Evolutionary conservation across 192 early-diverging fungal genomes (phyloP).

Genomic region (Rhizophagus prolifer): DNA sequence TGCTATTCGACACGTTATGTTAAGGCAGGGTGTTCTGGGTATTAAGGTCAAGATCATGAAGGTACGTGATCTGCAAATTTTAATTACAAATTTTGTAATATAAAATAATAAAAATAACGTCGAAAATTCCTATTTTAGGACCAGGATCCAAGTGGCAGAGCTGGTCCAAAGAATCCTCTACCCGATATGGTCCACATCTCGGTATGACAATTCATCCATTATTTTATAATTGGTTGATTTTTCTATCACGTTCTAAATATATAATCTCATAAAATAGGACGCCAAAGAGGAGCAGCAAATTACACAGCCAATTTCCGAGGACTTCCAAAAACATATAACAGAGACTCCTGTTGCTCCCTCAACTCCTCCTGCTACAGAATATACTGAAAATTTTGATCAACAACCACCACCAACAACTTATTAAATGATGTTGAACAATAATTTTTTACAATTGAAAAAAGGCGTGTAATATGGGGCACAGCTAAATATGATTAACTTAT

Average conservation of each 20-base stretch:
- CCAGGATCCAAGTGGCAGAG: constrained; percentile 88
- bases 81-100: background rate
- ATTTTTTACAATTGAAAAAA: too few species aligned
- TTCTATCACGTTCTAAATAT: background rate
- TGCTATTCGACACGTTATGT: constrained; percentile 95
- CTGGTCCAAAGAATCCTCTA: constrained; percentile 93
- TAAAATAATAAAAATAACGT: background rate
- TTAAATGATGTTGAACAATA: too few species aligned
- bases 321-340: background rate
- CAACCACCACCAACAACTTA: too few species aligned
- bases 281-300: constrained; percentile 84
- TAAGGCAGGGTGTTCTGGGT: constrained; percentile 98
- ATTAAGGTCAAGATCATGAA: constrained; percentile 99
- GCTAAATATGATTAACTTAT: too few species aligned
- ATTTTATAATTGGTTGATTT: background rate
- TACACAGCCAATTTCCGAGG: constrained; percentile 66
- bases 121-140: constrained; percentile 37
- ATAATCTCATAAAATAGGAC: constrained; percentile 38
- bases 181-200: constrained; percentile 96
- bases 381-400: too few species aligned
- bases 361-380: background rate
- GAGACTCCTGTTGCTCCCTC: constrained; percentile 10
- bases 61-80: constrained; percentile 13
- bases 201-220: constrained; percentile 33
- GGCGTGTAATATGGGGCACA: too few species aligned